Percentiles rank a stretch among this genome's conserved stretches.
phyloP scores from a whole-genome alignment of 2,329 filamentous ascomycete genomes.

The Curvularia eragrostidis region DNA sequence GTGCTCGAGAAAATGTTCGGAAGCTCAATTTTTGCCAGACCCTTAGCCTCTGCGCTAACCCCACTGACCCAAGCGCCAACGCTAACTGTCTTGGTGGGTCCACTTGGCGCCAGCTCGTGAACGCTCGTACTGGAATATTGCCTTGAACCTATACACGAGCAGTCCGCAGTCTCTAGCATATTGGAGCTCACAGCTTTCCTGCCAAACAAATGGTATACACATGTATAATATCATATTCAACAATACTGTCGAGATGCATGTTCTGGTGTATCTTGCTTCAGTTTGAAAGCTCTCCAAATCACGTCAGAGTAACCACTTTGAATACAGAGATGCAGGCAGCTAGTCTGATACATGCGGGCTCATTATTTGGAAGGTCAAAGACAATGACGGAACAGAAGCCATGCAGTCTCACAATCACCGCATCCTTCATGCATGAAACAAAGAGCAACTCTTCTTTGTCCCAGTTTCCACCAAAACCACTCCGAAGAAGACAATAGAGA shows the following conservation, averaged over 20 bases:
- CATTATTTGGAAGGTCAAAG: background rate
- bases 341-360: background rate
- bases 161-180: too few species aligned
- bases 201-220: too few species aligned
- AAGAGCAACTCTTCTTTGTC: background rate
- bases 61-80: background rate
- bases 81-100: background rate
- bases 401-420: background rate
- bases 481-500: background rate
- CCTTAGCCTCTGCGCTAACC: constrained; percentile 20
- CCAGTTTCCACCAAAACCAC: background rate
- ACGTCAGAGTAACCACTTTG: background rate
- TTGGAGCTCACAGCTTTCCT: background rate
- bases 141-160: background rate
- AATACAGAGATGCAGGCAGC: background rate
- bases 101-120: background rate
- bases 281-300: background rate
- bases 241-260: background rate
- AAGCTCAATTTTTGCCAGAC: constrained; percentile 26
- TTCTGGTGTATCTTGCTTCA: background rate
- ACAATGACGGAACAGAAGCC: background rate
- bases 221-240: background rate
- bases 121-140: background rate
- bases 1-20: constrained; percentile 58
- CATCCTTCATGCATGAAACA: background rate